Percentiles rank a stretch among this genome's conserved stretches.
These are phyloP conservation scores for Corrigiola litoralis DNA, from an alignment of 179 eudicot species.

Conservation along the genomic window DNA sequence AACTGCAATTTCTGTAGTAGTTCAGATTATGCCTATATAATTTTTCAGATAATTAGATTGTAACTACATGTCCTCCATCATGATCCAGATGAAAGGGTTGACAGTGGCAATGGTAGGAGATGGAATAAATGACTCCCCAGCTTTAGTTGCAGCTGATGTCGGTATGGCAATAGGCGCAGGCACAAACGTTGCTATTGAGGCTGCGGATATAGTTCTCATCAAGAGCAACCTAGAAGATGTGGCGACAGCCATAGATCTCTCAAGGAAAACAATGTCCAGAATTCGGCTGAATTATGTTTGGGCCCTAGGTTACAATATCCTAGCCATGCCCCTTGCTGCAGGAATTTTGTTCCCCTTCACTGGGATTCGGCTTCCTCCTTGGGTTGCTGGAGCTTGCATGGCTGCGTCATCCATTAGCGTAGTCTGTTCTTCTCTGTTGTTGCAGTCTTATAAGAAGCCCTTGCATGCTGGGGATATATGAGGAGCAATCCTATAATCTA, in stretches of 20 bases:
- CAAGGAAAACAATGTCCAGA: conserved; percentile 71
- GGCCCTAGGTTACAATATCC: conserved; percentile 92
- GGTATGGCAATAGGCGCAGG: conserved; percentile 99
- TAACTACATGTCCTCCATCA: neutral
- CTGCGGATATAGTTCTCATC: conserved; percentile 85
- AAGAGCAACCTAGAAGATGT: conserved; percentile 91
- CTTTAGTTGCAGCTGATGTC: conserved; percentile 85
- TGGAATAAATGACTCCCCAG: conserved; percentile 94
- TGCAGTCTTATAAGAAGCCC: conserved; percentile 92
- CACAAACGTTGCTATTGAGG: conserved; percentile 93
- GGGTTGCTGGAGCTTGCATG: conserved; percentile 99
- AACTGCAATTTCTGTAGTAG: no score
- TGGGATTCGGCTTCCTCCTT: conserved; percentile 86
- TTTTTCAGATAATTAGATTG: neutral
- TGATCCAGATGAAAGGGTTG: conserved; percentile 59
- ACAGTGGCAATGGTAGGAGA: conserved; percentile 96
- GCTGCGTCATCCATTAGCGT: conserved; percentile 92
- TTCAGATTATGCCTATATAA: neutral
- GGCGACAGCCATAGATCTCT: conserved; percentile 84
- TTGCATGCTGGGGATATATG: conserved; percentile 22
- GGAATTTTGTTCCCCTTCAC: conserved; percentile 77
- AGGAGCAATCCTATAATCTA: neutral
- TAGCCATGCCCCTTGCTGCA: conserved; percentile 90
- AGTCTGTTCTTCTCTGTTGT: conserved; percentile 83
- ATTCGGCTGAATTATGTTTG: conserved; percentile 84